Evolutionary conservation across 352 stramenopile genomes (phyloP), one percentile per base, ranked within the genome.

Genomic region (Phytopythium ostracodes): DNA sequence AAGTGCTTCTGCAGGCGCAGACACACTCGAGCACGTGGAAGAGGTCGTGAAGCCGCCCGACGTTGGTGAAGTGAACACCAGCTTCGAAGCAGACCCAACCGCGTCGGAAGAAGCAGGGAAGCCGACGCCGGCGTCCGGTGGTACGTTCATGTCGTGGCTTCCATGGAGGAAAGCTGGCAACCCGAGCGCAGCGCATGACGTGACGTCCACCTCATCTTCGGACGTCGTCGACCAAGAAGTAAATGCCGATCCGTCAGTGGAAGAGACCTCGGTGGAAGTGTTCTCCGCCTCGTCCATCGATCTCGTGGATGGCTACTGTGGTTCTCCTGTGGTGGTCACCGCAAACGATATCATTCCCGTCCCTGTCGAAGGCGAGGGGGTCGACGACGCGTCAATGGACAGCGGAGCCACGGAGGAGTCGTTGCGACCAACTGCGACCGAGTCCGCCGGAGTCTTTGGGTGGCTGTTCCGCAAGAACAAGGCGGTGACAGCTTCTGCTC

Each of bases 11-110:
- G 40, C n/a, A 11, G 42, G 56, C 7, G 24, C 22, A 10, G 47
- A 63, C 17, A 20, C 38, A 53, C 18, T 20, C 29, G 75, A 73
- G 22, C 72, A 69, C 35, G 44, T 55, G 38, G 55, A 66, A 57
- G 50, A 27, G 35, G 66, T 42, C n/a, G 22, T 20, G n/a, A 54
- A 62, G 61, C 10, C 18, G 12, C 4, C 11, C 15, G 35, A 17
- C 1, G 53, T 31, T 44, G 35, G 53, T n/a, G 24, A 22, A 24
- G 15, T 5, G 9, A 15, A n/a, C 46, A 10, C 22, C 22, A n/a
- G 22, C 24, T 9, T 11, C 3, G 52, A 57, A 29, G n/a, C 31
- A 2, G 27, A 20, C 12, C n/a, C 22, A 29, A 27, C 36, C 10
- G 54, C n/a, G 36, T 1, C 22, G 24, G 22, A 44, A 29, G 24